A percentile compares a stretch with the other conserved stretches of the same genome.
These are phyloP conservation scores for Saksenaea vasiformis DNA, from an alignment of 371 early-diverging fungal genomes.

Conservation along the genomic window DNA sequence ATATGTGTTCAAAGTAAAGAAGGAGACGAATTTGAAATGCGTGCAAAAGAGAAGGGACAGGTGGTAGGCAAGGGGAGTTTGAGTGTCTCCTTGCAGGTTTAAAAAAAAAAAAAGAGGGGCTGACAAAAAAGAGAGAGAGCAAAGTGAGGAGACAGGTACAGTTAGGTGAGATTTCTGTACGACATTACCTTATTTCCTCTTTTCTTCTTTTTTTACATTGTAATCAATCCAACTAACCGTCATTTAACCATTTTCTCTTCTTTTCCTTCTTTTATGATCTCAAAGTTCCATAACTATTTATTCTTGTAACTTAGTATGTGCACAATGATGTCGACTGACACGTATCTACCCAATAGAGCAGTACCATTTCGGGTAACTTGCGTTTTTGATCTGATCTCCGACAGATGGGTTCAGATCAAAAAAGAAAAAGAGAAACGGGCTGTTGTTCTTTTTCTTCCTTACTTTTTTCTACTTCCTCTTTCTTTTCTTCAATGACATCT, in stretches of 20 bases:
- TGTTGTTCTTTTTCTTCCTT: conserved; percentile 3
- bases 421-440: conserved; percentile 6
- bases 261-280: background rate
- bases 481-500: conserved; percentile 4
- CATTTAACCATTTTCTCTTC: background rate
- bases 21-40: background rate
- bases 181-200: background rate
- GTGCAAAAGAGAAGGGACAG: background rate
- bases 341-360: background rate
- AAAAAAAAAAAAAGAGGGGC: conserved; percentile 8
- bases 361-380: background rate
- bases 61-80: conserved; percentile 4
- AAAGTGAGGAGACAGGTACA: conserved; percentile 2
- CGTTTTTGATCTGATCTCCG: background rate
- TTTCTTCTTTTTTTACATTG: background rate
- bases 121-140: background rate
- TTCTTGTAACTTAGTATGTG: background rate
- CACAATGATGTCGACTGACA: background rate
- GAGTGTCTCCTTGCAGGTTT: background rate
- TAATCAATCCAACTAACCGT: background rate
- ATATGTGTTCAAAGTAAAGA: background rate
- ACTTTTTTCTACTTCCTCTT: conserved; percentile 8
- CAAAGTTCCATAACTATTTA: too few species aligned
- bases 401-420: background rate
- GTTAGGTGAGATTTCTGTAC: background rate